Evolutionary conservation across 2,329 filamentous ascomycete species (phyloP), one percentile per base, ranked within the genome.

Genomic region (Sarocladium kiliense): DNA sequence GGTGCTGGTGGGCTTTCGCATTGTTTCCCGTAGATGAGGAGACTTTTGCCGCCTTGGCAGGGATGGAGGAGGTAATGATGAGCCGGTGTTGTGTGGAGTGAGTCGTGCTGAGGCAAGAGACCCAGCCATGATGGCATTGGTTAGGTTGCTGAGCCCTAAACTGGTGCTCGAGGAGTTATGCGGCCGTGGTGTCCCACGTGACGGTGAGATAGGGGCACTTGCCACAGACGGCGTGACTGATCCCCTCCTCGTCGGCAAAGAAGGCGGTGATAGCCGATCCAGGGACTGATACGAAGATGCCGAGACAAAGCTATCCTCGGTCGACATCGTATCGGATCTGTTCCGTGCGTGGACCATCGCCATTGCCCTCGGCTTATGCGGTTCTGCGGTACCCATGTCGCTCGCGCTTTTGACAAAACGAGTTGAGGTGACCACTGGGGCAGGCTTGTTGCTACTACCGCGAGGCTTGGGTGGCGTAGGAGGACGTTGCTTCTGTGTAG

Each of bases 101-200:
- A 71, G 73, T 59, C 84, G 81, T 2, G 84, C 77, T 1, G 87
- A 83, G 4, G 89, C 89, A 0, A 92, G 75, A 23, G 85, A 88
- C 2, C 87, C 85, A 2, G 88, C 88, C 63, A 92, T 80, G 56
- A 92, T 90, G 59, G 89, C 89, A 62, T 83, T 82, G 12, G 87
- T 85, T 7, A 92, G 79, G 0, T 84, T 84, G 57, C 86, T 80
- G 10, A 89, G 76, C 1, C 80, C 79, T 26, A 85, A 75, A 53
- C 63, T 71, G 23, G 70, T 65, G 21, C 64, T 59, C 3, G 69
- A 69, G 6, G 64, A 59, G 39, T 63, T 68, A 41, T 60, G 61
- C 30, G 59, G 59, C 3, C 69, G 67, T 37, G 58, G 62, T 50
- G 72, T 58, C 59, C 65, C 56, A 63, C 71, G 65, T 63, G 74